These are phyloP conservation scores for Nepenthes alata DNA, from an alignment of 179 eudicot genomes.

Conservation along the genomic window DNA sequence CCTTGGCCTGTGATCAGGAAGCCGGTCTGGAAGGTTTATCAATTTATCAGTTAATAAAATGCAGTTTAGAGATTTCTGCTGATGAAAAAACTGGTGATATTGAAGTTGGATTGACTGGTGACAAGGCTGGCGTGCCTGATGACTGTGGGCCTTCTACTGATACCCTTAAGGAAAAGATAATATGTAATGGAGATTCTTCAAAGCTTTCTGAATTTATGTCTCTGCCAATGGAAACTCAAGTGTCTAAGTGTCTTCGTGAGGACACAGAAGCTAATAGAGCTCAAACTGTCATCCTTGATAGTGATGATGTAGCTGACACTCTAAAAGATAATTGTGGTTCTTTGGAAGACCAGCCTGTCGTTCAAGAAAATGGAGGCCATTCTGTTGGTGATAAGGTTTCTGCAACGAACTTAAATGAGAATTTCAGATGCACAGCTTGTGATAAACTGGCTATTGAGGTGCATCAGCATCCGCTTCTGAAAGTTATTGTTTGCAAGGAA, in stretches of 20 bases:
- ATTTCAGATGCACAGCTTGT: conserved; percentile 62
- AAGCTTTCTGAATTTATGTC: conserved; percentile 15
- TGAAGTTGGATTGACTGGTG: conserved; percentile 10
- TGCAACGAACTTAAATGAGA: conserved; percentile 9
- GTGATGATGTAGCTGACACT: conserved; percentile 26
- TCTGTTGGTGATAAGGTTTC: conserved; percentile 2
- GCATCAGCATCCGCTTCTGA: conserved; percentile 53
- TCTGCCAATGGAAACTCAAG: conserved; percentile 24
- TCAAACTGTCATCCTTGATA: conserved; percentile 17
- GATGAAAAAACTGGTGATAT: conserved; percentile 10
- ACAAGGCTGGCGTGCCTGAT: conserved; percentile 13
- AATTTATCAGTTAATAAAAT: conserved; percentile 9
- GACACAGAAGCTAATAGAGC: conserved; percentile 32
- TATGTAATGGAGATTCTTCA: conserved; percentile 15
- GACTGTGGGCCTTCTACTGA: conserved; percentile 12
- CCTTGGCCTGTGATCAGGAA: conserved; percentile 25
- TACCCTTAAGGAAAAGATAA: conserved; percentile 10
- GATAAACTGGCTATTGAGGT: conserved; percentile 29
- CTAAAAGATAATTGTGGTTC: conserved; percentile 13
- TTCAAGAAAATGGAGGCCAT: conserved; percentile 19
- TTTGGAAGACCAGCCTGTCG: conserved; percentile 9
- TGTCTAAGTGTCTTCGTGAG: conserved; percentile 33
- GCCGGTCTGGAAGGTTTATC: conserved; percentile 15
- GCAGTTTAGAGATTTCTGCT: conserved; percentile 12
- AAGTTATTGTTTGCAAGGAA: conserved; percentile 52